phyloP scores from a whole-genome alignment of 1,284 basidiomycete species.

The Heterobasidion annosum region DNA sequence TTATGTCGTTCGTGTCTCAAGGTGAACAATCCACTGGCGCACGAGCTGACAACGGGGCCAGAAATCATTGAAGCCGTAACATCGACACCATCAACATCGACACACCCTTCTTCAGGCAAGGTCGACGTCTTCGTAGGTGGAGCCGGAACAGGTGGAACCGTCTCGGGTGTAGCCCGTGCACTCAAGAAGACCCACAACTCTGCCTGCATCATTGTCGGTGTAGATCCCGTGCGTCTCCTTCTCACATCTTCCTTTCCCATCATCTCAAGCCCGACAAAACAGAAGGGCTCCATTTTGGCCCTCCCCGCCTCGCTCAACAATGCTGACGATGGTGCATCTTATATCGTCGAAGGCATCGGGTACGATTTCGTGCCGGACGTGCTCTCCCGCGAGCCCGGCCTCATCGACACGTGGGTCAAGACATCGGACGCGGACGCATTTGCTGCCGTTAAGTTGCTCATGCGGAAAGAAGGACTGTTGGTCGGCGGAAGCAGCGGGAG shows the following conservation, averaged over 20 bases:
- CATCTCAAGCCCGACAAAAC: background rate
- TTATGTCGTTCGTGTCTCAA: constrained; percentile 14
- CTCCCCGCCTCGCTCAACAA: constrained; percentile 41
- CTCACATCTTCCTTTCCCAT: background rate
- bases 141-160: constrained; percentile 92
- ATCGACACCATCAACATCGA: constrained; percentile 49
- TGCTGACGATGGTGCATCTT: constrained; percentile 49
- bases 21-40: constrained; percentile 84
- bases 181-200: constrained; percentile 74
- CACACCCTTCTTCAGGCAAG: constrained; percentile 52
- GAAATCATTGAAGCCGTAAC: constrained; percentile 79
- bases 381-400: constrained; percentile 43
- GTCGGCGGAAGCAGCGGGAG: constrained; percentile 92
- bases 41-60: constrained; percentile 79
- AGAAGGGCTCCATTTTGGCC: constrained; percentile 86
- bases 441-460: constrained; percentile 66
- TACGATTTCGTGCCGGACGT: constrained; percentile 90
- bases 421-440: constrained; percentile 79
- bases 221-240: constrained; percentile 73
- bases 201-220: constrained; percentile 69
- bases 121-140: constrained; percentile 85
- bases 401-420: constrained; percentile 81
- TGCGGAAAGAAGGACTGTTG: constrained; percentile 82
- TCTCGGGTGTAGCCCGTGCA: constrained; percentile 81
- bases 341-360: constrained; percentile 91